Base-by-base conservation (phyloP, 1,284 basidiomycete genomes). In the Xerocomus nothofagi region DNA sequence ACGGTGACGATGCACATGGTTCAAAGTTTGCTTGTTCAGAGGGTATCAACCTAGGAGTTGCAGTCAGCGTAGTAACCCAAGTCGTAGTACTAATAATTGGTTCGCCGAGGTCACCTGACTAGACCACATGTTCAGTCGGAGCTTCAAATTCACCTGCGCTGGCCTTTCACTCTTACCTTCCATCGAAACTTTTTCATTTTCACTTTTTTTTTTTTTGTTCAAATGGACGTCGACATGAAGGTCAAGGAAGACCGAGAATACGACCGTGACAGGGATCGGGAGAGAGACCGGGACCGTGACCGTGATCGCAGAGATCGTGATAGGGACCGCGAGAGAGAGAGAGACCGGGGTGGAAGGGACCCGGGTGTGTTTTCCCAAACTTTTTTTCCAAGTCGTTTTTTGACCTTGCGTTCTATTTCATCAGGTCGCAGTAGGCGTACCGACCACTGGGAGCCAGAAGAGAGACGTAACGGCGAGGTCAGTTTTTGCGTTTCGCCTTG, bases 401-500 rank as follows among this genome's bases (percentile, higher is more conserved):
- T 8, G 9, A 20, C 48, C 33, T 36, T 33, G 27, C 29, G 9
- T 42, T 33, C 47, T 40, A 41, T 20, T 40, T 21, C n/a, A 6
- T 17, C 24, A 75, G 74, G 69, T 53, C 71, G 73, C 46, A 66
- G 67, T 29, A 62, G 77, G 55, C 75, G 75, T 46, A 74, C 74
- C 51, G 88, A 90, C 66, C 86, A 89, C 59, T 89, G 88, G 87
- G 88, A 90, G 59, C 87, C 86, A 3, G 86, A 88, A 15, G 76
- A 77, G 44, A 77, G 84, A 60, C 79, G 84, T 34, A 81, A 78
- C 51, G 76, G 76, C 47, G 82, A 86, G 49, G 84, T 84, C 60
- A 62, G 78, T 74, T 41, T 17, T 47, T 44, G 7, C 44, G 49
- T 41, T 8, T 29, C 8, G 17, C 23, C 39, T 11, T 15, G 5